Conservation (phyloP, 2,329 filamentous ascomycete species). For the Colletotrichum zoysiae region DNA sequence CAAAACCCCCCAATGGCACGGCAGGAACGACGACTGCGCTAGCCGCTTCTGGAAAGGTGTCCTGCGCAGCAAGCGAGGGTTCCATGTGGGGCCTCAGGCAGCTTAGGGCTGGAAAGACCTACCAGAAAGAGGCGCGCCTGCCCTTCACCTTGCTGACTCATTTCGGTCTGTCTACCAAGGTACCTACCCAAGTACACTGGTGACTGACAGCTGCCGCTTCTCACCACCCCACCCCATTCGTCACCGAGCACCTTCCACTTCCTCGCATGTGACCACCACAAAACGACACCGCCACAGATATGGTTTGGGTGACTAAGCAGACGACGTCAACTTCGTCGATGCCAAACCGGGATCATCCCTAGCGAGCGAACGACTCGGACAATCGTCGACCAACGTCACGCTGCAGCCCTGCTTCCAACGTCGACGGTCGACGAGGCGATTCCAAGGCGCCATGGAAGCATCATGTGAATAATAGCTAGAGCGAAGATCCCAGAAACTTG, state of each 20-base stretch:
- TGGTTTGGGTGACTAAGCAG: slow-evolving; percentile 21
- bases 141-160: slow-evolving; percentile 21
- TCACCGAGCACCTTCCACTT: background rate
- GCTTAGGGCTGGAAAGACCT: slow-evolving; percentile 59
- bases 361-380: background rate
- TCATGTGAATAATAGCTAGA: slow-evolving; percentile 32
- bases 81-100: slow-evolving; percentile 45
- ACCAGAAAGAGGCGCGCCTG: slow-evolving; percentile 41
- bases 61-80: slow-evolving; percentile 53
- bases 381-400: slow-evolving; percentile 34
- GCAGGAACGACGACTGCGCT: slow-evolving; percentile 44
- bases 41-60: slow-evolving; percentile 50
- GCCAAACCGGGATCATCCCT: slow-evolving; percentile 24
- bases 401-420: slow-evolving; percentile 34
- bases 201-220: background rate
- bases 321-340: slow-evolving; percentile 10
- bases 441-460: slow-evolving; percentile 11
- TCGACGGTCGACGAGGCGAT: slow-evolving; percentile 6
- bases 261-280: background rate
- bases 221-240: background rate
- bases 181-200: no score
- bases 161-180: background rate
- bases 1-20: slow-evolving; percentile 44
- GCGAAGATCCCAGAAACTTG: slow-evolving; percentile 31
- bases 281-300: background rate